Base-by-base conservation (phyloP, 495 filamentous ascomycete genomes). In the Hypoxylon rickii region DNA sequence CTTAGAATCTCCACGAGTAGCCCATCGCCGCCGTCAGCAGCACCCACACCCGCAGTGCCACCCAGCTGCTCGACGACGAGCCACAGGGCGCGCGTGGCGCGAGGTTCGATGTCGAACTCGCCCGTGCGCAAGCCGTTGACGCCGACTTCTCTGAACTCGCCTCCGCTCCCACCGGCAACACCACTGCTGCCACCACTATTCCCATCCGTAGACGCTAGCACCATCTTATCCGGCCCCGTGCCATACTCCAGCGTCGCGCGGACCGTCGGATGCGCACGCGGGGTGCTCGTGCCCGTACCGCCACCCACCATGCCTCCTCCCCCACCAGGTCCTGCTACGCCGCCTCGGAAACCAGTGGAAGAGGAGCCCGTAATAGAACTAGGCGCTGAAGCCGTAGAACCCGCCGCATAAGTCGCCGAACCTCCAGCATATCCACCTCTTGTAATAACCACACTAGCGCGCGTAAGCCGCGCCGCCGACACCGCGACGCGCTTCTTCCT, bases 31-130 rank as follows among this genome's bases (percentile, higher is more conserved):
- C 73, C 76, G 20, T 84, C 83, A 37, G 74, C 74, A 21, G 74
- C 74, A 38, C 76, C 55, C 32, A 34, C 32, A n/a, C n/a, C n/a
- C n/a, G 32, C 6, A 13, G 12, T 34, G 32, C 6, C 18, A 18
- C 84, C 87, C 41, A 88, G 75, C 51, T 89, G 78, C 68, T 96
- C 90, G 51, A 96, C 73, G 11, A 96, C 87, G 50, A 96, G 70
- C 86, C 87, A 90, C 13, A 92, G 67, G n/a, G 76, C 76, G 10
- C 55, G 55, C 16, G 70, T 71, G 20, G 31, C 20, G 10, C 65
- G 62, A 0, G 88, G 88, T 10, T 79, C 77, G 22, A 96, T 62
- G 75, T 91, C 85, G 46, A 92, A 77, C 55, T 92, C 88, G 10
- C 78, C 74, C 0, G 86, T 86, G 7, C 89, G 78, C 22, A 96